Conservation (phyloP, 805 yeast genomes). For the Pichia scutulata region DNA sequence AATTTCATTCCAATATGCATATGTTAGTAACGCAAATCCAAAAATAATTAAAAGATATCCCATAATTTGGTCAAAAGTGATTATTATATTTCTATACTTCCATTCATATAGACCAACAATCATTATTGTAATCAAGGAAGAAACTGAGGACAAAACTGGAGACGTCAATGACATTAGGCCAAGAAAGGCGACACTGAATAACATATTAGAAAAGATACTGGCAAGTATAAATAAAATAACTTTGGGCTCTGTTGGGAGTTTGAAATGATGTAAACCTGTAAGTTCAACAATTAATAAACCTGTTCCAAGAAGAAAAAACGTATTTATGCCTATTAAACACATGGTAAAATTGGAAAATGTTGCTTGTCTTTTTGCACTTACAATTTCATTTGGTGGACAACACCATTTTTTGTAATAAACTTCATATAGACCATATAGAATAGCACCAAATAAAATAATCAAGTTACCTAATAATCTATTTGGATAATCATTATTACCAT, state of each 20-base stretch:
- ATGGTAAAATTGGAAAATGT: conserved; percentile 75
- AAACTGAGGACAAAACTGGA: conserved; percentile 70
- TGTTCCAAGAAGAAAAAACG: conserved; percentile 42
- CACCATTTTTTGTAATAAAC: conserved; percentile 69
- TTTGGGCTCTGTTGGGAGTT: conserved; percentile 36
- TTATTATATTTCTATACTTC: conserved; percentile 50
- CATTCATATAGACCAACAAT: conserved; percentile 75
- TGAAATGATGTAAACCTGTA: conserved; percentile 49
- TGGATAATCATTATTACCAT: conserved; percentile 35
- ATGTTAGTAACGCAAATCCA: conserved; percentile 62
- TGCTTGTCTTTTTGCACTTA: conserved; percentile 59
- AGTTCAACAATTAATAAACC: conserved; percentile 43
- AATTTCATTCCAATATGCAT: conserved; percentile 60
- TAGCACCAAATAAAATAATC: conserved; percentile 65
- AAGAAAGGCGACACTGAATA: conserved; percentile 65
- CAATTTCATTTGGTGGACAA: conserved; percentile 65
- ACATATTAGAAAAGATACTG: conserved; percentile 55
- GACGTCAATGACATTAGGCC: conserved; percentile 77
- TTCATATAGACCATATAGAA: conserved; percentile 75
- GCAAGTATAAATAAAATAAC: conserved; percentile 39
- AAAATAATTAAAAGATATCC: conserved; percentile 65
- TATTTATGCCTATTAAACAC: conserved; percentile 55
- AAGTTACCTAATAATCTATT: conserved; percentile 61
- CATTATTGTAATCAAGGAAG: conserved; percentile 60
- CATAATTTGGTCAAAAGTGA: conserved; percentile 47